Conservation (phyloP, 2,329 filamentous ascomycete species). For the Epichloe bromicola region DNA sequence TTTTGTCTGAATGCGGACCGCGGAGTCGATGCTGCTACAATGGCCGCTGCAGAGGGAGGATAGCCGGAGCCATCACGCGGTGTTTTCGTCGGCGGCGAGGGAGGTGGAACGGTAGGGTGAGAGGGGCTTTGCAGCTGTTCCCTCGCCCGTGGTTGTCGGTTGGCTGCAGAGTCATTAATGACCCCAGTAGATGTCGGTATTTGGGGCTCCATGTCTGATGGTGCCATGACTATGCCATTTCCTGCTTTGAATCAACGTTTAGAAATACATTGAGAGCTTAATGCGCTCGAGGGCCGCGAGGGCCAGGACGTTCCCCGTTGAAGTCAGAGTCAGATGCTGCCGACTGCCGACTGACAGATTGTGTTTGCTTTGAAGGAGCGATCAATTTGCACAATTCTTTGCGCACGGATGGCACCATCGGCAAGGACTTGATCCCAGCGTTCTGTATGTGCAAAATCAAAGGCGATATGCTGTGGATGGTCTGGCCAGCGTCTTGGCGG, state of each 20-base stretch:
- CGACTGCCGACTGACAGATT: no score
- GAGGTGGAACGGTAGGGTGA: constrained; percentile 7
- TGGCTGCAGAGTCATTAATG: constrained; percentile 22
- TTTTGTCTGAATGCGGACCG: constrained; percentile 21
- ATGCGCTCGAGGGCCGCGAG: background rate
- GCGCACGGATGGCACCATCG: background rate
- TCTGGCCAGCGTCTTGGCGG: background rate
- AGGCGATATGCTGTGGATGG: background rate
- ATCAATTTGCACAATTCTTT: background rate
- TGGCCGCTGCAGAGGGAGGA: constrained; percentile 3
- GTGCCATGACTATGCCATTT: constrained; percentile 32
- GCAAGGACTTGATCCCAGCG: background rate
- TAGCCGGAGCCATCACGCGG: background rate
- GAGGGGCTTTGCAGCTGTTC: constrained; percentile 7
- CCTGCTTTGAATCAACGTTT: constrained; percentile 23
- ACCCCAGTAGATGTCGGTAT: constrained; percentile 13
- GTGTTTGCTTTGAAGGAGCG: background rate
- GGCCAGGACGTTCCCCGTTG: background rate
- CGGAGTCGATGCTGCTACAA: constrained; percentile 20
- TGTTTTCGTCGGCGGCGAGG: constrained; percentile 7
- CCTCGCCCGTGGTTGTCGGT: constrained; percentile 16
- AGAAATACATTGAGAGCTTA: constrained; percentile 18
- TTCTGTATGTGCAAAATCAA: background rate
- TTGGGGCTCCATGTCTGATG: constrained; percentile 33
- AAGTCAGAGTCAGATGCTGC: background rate